Evolutionary conservation across 805 yeast genomes (phyloP), one percentile per base, ranked within the genome.

Genomic region (Starmerella scarabaei): DNA sequence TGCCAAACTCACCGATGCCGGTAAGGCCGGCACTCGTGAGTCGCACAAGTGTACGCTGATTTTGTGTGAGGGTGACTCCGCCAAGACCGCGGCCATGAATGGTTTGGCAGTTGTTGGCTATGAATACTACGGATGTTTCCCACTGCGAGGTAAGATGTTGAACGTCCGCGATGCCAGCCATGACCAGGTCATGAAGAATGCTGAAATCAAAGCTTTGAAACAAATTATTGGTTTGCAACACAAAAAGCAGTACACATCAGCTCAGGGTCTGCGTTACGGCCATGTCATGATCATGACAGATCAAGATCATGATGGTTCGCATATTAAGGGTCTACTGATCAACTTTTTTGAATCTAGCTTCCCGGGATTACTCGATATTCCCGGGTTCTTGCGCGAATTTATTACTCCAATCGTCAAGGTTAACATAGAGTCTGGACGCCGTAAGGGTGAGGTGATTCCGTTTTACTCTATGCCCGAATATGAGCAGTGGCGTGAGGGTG

Each of bases 271-370:
- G 47, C 75, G 98, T 58, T 91, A 91, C 56, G 98, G 98, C 28
- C 94, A 85, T 58, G 72, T 91, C 37, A 91, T 91, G 97, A 85
- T 91, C 57, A 91, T 91, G 97, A 85, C 98, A 5, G 98, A 91
- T 80, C 98, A 91, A 64, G 98, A 91, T 83, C 94, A 86, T 53
- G 98, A 91, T 69, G 98, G 98, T 45, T 80, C 94, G 15, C 98
- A 91, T 66, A 91, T 91, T 59, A 91, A 91, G 58, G 98, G 98
- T 49, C 70, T 91, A 50, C 73, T 91, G 42, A 91, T 91, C 54
- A 91, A 91, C 59, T 91, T 91, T 55, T 64, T 91, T 43, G 97
- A 88, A 59, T 72, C 88, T 4, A 80, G 94, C 24, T 91, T 91
- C 65, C 97, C 97, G 1, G 98, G 97, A 2, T 64, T 91, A 49